These are phyloP conservation scores for Aspergillus sp. DNA, from an alignment of 2,329 filamentous ascomycete species.

Conservation along the genomic window DNA sequence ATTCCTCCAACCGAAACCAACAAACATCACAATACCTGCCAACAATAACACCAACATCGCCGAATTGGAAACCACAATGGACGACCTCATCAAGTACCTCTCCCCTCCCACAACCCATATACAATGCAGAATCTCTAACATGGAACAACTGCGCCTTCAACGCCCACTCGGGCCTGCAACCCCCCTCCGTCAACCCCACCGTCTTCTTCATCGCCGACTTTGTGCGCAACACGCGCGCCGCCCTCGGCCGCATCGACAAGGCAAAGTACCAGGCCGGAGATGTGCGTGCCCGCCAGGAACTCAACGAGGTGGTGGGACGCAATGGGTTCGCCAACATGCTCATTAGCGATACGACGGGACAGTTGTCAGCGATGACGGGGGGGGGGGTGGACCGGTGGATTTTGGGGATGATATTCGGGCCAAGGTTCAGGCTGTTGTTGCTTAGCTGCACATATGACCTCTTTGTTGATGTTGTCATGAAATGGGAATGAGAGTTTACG, in stretches of 20 bases:
- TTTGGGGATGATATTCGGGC: conserved; percentile 26
- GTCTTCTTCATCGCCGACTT: conserved; percentile 62
- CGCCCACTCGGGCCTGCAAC: conserved; percentile 31
- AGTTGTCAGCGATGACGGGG: conserved; percentile 29
- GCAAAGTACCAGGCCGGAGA: conserved; percentile 24
- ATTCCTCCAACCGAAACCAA: too few relatives aligned
- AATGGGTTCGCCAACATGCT: conserved; percentile 27
- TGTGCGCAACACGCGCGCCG: conserved; percentile 63
- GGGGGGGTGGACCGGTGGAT: conserved; percentile 25
- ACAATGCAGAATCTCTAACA: too few relatives aligned
- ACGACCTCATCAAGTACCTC: conserved; percentile 25
- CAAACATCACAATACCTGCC: conserved; percentile 13
- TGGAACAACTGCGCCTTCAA: conserved; percentile 26
- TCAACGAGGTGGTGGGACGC: conserved; percentile 25
- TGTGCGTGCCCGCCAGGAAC: conserved; percentile 8
- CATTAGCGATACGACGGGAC: conserved; percentile 26
- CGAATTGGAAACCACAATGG: conserved; percentile 17
- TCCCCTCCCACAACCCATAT: not conserved
- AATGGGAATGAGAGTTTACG: too few relatives aligned
- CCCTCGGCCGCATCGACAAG: conserved; percentile 22
- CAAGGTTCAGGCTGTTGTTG: conserved; percentile 17
- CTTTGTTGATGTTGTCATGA: not conserved
- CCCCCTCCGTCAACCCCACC: conserved; percentile 26
- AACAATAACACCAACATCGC: not conserved
- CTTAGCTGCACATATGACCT: not conserved